Conservation (phyloP, 108 stramenopile genomes). For the Pseudonitzschia pungens region DNA sequence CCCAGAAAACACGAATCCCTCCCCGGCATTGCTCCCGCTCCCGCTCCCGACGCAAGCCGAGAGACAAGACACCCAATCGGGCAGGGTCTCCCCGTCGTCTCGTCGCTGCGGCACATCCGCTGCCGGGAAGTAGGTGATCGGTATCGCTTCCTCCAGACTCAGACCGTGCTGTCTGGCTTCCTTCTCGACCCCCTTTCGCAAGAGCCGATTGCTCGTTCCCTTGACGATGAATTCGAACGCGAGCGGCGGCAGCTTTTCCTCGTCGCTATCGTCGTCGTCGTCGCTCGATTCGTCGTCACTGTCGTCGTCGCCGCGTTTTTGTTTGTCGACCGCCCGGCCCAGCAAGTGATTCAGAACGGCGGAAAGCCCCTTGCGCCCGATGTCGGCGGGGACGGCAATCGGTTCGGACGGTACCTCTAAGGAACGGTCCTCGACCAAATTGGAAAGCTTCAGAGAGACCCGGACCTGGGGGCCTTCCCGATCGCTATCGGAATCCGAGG, state of each 20-base stretch:
- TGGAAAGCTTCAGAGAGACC: constrained; percentile 48
- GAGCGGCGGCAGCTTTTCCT: constrained; percentile 38
- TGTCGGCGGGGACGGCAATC: constrained; percentile 74
- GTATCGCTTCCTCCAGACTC: constrained; percentile 64
- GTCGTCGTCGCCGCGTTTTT: constrained; percentile 22
- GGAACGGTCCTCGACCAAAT: constrained; percentile 33
- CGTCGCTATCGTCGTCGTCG: constrained; percentile 41
- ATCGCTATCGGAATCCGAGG: constrained; percentile 25
- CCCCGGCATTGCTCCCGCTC: neutral
- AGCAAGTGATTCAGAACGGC: constrained; percentile 68
- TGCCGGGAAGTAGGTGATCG: constrained; percentile 77
- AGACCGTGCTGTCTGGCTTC: constrained; percentile 72
- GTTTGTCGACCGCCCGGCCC: constrained; percentile 31
- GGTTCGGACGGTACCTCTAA: constrained; percentile 71
- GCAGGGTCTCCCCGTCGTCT: constrained; percentile 58
- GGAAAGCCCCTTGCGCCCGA: constrained; percentile 75
- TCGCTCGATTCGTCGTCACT: constrained; percentile 32
- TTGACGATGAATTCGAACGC: constrained; percentile 77
- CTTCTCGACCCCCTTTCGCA: constrained; percentile 67
- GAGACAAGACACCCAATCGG: constrained; percentile 81
- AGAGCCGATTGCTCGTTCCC: constrained; percentile 50
- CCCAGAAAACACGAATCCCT: constrained; percentile 30
- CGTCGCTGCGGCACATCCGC: constrained; percentile 45
- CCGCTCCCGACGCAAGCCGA: constrained; percentile 8
- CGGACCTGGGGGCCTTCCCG: constrained; percentile 53